Conservation (phyloP, 345 rosid genomes). For the Eucalyptus viminalis region DNA sequence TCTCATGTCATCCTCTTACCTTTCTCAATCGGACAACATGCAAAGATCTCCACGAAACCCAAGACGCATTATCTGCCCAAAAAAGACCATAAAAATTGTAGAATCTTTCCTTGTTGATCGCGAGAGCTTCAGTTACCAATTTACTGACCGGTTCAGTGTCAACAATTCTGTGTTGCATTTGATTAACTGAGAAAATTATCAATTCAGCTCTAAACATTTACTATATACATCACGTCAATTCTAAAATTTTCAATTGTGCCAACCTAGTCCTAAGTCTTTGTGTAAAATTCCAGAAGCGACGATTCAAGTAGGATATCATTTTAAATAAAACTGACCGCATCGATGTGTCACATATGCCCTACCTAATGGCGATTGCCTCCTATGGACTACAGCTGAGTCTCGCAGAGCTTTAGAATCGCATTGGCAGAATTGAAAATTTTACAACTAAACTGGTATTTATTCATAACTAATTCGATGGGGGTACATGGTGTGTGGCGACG, state of each 20-base stretch:
- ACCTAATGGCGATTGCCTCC: accelerated
- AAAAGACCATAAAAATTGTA: background rate
- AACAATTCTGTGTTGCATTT: background rate
- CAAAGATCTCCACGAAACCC: background rate
- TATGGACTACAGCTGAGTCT: background rate
- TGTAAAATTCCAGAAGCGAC: background rate
- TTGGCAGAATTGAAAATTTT: background rate
- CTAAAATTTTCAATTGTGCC: accelerated
- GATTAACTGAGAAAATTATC: background rate
- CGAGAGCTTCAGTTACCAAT: background rate
- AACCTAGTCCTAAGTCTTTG: background rate
- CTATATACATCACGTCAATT: background rate
- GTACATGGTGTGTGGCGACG: background rate
- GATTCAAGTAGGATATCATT: background rate
- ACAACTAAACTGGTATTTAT: accelerated
- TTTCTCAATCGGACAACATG: background rate
- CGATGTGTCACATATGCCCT: accelerated
- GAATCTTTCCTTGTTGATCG: background rate
- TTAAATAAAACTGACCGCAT: background rate
- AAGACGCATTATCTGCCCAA: background rate
- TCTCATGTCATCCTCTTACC: background rate
- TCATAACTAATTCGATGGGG: background rate
- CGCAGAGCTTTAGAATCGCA: background rate
- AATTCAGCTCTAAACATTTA: background rate
- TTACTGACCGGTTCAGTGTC: background rate